A percentile compares a stretch with the other conserved stretches of the same genome.
Evolutionary conservation across 2,329 filamentous ascomycete species (phyloP).

Genomic region (Rhexocercosporidium sp.): DNA sequence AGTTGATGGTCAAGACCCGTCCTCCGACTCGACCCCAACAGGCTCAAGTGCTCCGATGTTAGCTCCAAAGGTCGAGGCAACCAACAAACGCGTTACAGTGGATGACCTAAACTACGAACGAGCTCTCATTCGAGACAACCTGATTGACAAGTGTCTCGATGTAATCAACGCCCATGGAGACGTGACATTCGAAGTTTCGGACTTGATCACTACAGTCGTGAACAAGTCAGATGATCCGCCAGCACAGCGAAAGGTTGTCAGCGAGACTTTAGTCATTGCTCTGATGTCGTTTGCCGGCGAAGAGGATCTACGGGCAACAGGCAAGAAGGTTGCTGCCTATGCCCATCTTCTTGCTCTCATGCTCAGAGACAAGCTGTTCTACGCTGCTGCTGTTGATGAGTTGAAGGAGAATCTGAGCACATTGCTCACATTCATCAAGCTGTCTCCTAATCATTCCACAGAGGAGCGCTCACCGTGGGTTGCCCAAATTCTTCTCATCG

Average conservation of each 20-base stretch:
- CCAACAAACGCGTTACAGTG: slow-evolving; percentile 56
- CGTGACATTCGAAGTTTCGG: slow-evolving; percentile 88
- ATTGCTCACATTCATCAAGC: slow-evolving; percentile 79
- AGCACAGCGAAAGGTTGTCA: slow-evolving; percentile 71
- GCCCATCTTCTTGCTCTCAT: slow-evolving; percentile 90
- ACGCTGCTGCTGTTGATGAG: slow-evolving; percentile 73
- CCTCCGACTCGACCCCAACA: slow-evolving; percentile 1
- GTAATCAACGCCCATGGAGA: slow-evolving; percentile 87
- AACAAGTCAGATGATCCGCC: slow-evolving; percentile 61
- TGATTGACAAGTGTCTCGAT: slow-evolving; percentile 90
- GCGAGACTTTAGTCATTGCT: slow-evolving; percentile 81
- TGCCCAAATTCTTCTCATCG: slow-evolving; percentile 84
- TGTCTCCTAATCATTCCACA: slow-evolving; percentile 66
- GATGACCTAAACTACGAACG: slow-evolving; percentile 83
- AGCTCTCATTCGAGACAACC: slow-evolving; percentile 70
- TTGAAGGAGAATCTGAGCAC: slow-evolving; percentile 78
- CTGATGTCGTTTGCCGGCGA: slow-evolving; percentile 71
- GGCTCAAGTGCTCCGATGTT: slow-evolving; percentile 12
- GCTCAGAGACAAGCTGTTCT: slow-evolving; percentile 82
- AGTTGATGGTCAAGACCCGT: neutral
- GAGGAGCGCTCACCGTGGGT: slow-evolving; percentile 93
- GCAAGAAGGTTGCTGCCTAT: slow-evolving; percentile 82
- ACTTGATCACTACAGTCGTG: slow-evolving; percentile 80
- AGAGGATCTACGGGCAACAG: slow-evolving; percentile 55
- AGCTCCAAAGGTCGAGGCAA: slow-evolving; percentile 3